Percentiles rank a stretch among this genome's conserved stretches.
These are phyloP conservation scores for Torulaspora quercuum DNA, from an alignment of 805 yeast genomes.

Conservation along the genomic window DNA sequence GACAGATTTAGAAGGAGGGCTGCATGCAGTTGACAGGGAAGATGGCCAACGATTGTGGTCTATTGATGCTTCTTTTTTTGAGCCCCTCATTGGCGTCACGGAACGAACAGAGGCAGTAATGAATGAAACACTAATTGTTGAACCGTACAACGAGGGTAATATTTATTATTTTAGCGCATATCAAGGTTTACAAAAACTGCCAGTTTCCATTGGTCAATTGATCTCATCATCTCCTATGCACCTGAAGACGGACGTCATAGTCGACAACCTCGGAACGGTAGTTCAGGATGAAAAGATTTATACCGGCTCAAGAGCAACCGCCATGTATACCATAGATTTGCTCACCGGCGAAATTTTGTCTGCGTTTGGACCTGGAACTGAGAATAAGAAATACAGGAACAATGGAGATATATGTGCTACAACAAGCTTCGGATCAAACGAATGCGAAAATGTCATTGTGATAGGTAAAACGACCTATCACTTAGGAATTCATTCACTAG, in stretches of 20 bases:
- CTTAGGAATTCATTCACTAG: slow-evolving; percentile 69
- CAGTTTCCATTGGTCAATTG: slow-evolving; percentile 72
- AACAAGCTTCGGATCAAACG: slow-evolving; percentile 15
- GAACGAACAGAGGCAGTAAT: slow-evolving; percentile 18
- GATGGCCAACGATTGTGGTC: slow-evolving; percentile 80
- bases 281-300: slow-evolving; percentile 69
- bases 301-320: slow-evolving; percentile 78
- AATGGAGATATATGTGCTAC: slow-evolving; percentile 16
- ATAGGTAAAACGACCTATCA: slow-evolving; percentile 73
- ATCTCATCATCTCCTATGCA: slow-evolving; percentile 85
- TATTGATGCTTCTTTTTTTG: slow-evolving; percentile 46
- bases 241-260: slow-evolving; percentile 41
- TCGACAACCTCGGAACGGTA: slow-evolving; percentile 42
- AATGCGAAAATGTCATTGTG: slow-evolving; percentile 43
- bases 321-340: slow-evolving; percentile 70
- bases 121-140: slow-evolving; percentile 73
- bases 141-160: slow-evolving; percentile 82
- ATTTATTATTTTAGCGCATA: slow-evolving; percentile 75
- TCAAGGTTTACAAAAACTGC: slow-evolving; percentile 73
- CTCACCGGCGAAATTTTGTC: slow-evolving; percentile 69
- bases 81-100: slow-evolving; percentile 26
- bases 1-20: slow-evolving; percentile 81
- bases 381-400: slow-evolving; percentile 25
- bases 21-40: slow-evolving; percentile 73
- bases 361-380: slow-evolving; percentile 57